Percentiles rank a stretch among this genome's conserved stretches.
Evolutionary conservation across 176 grass and related monocot species (phyloP).

Genomic region (Carex myosuroides): DNA sequence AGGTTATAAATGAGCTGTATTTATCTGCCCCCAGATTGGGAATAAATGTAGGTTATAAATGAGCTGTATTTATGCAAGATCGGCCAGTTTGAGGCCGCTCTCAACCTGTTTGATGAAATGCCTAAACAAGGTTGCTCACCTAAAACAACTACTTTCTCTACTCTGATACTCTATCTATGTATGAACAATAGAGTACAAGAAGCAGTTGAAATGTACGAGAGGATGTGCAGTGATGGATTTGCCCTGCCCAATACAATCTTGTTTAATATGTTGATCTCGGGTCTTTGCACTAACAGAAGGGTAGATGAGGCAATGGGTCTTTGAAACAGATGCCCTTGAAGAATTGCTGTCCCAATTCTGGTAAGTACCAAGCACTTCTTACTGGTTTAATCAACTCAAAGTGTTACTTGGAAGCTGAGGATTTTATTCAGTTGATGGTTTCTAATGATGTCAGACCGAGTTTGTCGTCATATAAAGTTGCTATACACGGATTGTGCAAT

Average conservation of each 20-base stretch:
- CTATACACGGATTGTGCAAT: slow-evolving; percentile 73
- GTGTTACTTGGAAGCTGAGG: slow-evolving; percentile 46
- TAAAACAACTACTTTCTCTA: slow-evolving; percentile 68
- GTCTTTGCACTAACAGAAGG: slow-evolving; percentile 54
- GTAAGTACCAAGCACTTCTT: slow-evolving; percentile 74
- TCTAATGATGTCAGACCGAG: slow-evolving; percentile 46
- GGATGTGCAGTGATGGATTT: slow-evolving; percentile 39
- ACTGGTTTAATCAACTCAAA: slow-evolving; percentile 52
- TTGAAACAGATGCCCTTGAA: slow-evolving; percentile 53
- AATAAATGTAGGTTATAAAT: background rate
- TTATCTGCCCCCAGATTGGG: too few species aligned
- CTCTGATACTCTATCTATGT: slow-evolving; percentile 65
- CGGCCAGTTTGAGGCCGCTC: slow-evolving; percentile 39
- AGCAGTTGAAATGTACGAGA: slow-evolving; percentile 53
- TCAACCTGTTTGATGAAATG: slow-evolving; percentile 67
- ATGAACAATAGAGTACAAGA: slow-evolving; percentile 31
- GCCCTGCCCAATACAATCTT: slow-evolving; percentile 49
- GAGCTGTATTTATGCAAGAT: slow-evolving; percentile 28
- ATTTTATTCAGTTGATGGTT: slow-evolving; percentile 50
- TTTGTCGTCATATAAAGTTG: slow-evolving; percentile 68
- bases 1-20: too few species aligned
- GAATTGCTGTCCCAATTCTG: slow-evolving; percentile 63
- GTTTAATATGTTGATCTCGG: slow-evolving; percentile 83
- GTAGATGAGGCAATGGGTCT: slow-evolving; percentile 37
- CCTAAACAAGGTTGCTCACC: slow-evolving; percentile 60